A percentile compares a stretch with the other conserved stretches of the same genome.
Evolutionary conservation across 129 eudicot species (phyloP).

Genomic region (sunflower (Helianthus annuus)): DNA sequence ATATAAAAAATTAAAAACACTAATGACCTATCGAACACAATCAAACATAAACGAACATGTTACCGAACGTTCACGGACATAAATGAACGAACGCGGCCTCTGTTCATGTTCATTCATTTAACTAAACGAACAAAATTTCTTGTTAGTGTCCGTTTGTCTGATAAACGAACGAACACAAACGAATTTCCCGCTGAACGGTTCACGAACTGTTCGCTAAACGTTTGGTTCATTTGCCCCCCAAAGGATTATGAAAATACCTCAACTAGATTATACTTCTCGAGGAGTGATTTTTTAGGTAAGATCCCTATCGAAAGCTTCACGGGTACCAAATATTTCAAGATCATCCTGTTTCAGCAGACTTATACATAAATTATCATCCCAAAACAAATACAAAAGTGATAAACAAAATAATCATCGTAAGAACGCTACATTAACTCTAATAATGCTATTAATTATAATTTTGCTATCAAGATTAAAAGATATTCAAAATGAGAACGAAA

Average conservation of each 20-base stretch:
- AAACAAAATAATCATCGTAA: not conserved
- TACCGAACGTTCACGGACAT: no score
- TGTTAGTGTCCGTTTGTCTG: no score
- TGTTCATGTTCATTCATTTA: no score
- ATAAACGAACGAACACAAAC: no score
- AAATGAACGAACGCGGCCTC: no score
- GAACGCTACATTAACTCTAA: not conserved
- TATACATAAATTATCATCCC: constrained; percentile 6
- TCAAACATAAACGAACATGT: no score
- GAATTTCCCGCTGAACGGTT: no score
- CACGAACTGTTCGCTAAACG: no score
- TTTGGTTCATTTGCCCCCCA: not conserved
- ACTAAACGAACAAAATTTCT: no score
- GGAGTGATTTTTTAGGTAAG: constrained; percentile 65
- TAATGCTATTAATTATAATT: not conserved
- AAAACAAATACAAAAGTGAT: not conserved
- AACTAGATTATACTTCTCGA: constrained; percentile 64
- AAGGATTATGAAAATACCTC: constrained; percentile 52
- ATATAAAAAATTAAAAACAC: no score
- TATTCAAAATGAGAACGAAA: not conserved
- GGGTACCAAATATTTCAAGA: constrained; percentile 89
- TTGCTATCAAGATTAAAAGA: not conserved
- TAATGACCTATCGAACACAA: no score
- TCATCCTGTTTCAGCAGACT: constrained; percentile 65
- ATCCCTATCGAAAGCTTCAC: constrained; percentile 98